A percentile compares a stretch with the other conserved stretches of the same genome.
These are phyloP conservation scores for Suhomyces panamericanus DNA, from an alignment of 1,139 yeast species.

Conservation along the genomic window DNA sequence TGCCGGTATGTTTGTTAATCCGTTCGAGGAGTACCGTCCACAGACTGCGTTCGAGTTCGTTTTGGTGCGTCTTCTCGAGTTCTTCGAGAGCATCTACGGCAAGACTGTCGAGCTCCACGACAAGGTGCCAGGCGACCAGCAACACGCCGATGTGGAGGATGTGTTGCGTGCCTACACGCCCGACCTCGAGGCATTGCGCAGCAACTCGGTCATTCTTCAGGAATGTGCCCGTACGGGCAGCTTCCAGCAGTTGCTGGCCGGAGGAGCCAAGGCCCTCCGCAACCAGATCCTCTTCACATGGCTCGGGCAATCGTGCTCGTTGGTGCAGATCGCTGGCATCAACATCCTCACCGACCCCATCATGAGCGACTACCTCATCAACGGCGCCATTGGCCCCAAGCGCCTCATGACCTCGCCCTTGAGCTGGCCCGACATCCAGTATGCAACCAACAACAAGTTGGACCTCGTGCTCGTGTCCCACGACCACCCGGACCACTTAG, in stretches of 20 bases:
- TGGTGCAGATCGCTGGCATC: constrained; percentile 68
- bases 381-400: constrained; percentile 72
- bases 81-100: constrained; percentile 65
- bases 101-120: constrained; percentile 54
- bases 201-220: constrained; percentile 33
- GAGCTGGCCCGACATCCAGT: constrained; percentile 58
- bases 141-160: constrained; percentile 44
- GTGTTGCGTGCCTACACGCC: constrained; percentile 63
- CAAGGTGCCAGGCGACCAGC: constrained; percentile 48
- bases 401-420: constrained; percentile 76
- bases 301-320: constrained; percentile 91
- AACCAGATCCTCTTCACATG: constrained; percentile 72
- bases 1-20: constrained; percentile 83
- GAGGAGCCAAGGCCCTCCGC: constrained; percentile 27
- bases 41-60: constrained; percentile 88
- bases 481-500: constrained; percentile 94
- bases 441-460: constrained; percentile 48
- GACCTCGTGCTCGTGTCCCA: constrained; percentile 82
- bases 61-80: constrained; percentile 66
- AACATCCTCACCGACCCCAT: constrained; percentile 85
- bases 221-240: constrained; percentile 26
- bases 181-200: constrained; percentile 45
- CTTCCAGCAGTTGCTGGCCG: constrained; percentile 15
- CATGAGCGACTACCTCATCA: constrained; percentile 66
- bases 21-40: constrained; percentile 86